Base-by-base conservation (phyloP, 768 basidiomycete genomes). In the Trametes elegans region DNA sequence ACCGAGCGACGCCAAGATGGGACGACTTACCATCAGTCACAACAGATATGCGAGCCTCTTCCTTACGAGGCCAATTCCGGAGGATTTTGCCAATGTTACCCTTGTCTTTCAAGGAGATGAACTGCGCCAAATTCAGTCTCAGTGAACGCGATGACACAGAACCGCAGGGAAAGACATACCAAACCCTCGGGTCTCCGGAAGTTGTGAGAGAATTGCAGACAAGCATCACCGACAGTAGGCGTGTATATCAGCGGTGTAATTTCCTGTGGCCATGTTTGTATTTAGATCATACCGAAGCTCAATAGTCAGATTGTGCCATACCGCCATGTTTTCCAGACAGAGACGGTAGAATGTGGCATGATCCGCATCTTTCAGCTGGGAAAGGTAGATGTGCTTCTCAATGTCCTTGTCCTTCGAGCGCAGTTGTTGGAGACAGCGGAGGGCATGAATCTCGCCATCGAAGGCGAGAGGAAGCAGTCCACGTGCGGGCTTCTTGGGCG, bases 151-250 rank as follows among this genome's bases (percentile, higher is more conserved):
- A 55, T 27, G 24, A 38, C 16, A 31, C 41, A 39, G n/a, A n/a
- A n/a, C n/a, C n/a, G n/a, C 44, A 46, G 19, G 14, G 26, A 43
- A 3, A 39, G 4, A 27, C 56, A 76, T 60, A 93, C 81, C 69
- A 87, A 70, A 38, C 89, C 89, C 66, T 91, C 88, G 0, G 88
- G 83, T 35, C 80, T 77, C 59, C 87, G 76, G 67, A 85, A 91
- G 60, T 85, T 91, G 57, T 87, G 82, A 19, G 86, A 88, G 73
- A 82, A 93, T 64, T 90, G 86, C 61, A 90, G 68, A 66, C 92
- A 94, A 3, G 93, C 93, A 63, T 95, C 91, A 23, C 93, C 93
- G 26, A 96, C 92, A 13, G 90, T 92, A 0, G 93, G 93, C 0
- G 93, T 96, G 68, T 95, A 96, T 51, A 96, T 91, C 38, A 94